Conservation (phyloP, 192 early-diverging fungal genomes). For the Coemansia sp. region DNA sequence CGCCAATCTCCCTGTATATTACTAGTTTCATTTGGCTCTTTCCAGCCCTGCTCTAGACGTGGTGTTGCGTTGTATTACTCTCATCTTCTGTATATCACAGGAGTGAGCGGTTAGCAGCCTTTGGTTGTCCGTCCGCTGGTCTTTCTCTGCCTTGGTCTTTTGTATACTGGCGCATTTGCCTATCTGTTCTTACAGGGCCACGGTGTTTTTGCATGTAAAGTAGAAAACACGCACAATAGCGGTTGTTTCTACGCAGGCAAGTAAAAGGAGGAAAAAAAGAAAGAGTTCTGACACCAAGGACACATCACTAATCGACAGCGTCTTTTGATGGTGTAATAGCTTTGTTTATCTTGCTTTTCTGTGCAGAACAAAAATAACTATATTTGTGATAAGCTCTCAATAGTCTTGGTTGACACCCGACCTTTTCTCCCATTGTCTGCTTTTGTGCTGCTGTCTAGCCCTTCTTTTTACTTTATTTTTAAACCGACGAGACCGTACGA, state of each 20-base stretch:
- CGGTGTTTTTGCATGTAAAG: slow-evolving; percentile 6
- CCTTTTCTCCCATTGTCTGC: not conserved
- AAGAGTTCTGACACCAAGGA: not conserved
- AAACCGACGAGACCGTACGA: not conserved
- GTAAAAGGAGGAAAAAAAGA: not conserved
- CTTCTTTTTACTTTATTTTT: not conserved
- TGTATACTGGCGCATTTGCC: not conserved
- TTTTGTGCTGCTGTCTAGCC: not conserved
- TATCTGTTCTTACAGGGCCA: not conserved
- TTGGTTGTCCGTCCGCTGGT: not conserved
- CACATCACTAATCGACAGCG: not conserved
- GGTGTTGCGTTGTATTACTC: not conserved
- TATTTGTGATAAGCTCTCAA: slow-evolving; percentile 5
- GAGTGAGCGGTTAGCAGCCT: no score
- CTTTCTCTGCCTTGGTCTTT: not conserved
- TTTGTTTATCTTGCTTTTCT: not conserved
- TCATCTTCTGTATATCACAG: not conserved
- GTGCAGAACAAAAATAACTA: not conserved
- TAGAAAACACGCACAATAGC: slow-evolving; percentile 11
- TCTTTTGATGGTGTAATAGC: not conserved
- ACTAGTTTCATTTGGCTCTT: not conserved
- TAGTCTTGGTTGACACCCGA: slow-evolving; percentile 11
- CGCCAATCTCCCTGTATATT: not conserved
- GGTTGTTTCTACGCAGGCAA: slow-evolving; percentile 10
- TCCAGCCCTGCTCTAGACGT: not conserved